A percentile compares a stretch with the other conserved stretches of the same genome.
Evolutionary conservation across 2,329 filamentous ascomycete species (phyloP).

Genomic region (Colletotrichum eremochloae): DNA sequence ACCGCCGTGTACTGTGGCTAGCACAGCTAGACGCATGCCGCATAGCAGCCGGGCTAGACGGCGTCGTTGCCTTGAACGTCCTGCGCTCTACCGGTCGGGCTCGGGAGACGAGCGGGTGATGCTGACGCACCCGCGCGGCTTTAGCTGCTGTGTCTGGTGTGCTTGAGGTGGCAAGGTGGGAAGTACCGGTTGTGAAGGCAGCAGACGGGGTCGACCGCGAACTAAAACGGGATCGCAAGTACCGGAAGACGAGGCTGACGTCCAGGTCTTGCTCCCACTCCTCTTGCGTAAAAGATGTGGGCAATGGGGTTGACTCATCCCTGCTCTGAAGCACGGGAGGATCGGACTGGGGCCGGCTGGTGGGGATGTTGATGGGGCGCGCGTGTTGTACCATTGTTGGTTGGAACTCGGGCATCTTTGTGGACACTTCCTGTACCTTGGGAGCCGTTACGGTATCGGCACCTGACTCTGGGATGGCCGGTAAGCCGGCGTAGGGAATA

Average conservation of each 20-base stretch:
- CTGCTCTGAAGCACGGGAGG: constrained; percentile 21
- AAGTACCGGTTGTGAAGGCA: constrained; percentile 57
- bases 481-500: constrained; percentile 83
- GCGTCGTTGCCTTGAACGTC: constrained; percentile 67
- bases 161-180: constrained; percentile 63
- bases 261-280: constrained; percentile 97
- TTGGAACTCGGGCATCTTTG: constrained; percentile 60
- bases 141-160: constrained; percentile 79
- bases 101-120: constrained; percentile 86
- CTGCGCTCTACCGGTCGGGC: constrained; percentile 66
- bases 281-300: constrained; percentile 70
- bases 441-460: constrained; percentile 47
- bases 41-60: constrained; percentile 61
- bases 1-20: constrained; percentile 86
- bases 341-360: constrained; percentile 45
- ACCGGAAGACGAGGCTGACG: constrained; percentile 91
- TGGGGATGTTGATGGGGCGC: constrained; percentile 54
- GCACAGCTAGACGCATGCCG: constrained; percentile 79
- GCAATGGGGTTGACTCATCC: constrained; percentile 35
- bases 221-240: constrained; percentile 82
- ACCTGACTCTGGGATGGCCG: constrained; percentile 70
- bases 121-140: constrained; percentile 85
- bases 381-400: constrained; percentile 59
- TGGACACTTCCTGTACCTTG: constrained; percentile 65
- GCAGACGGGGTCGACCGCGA: constrained; percentile 60